phyloP scores from a whole-genome alignment of 441 rosid species.

The Gossypium lobatum region DNA sequence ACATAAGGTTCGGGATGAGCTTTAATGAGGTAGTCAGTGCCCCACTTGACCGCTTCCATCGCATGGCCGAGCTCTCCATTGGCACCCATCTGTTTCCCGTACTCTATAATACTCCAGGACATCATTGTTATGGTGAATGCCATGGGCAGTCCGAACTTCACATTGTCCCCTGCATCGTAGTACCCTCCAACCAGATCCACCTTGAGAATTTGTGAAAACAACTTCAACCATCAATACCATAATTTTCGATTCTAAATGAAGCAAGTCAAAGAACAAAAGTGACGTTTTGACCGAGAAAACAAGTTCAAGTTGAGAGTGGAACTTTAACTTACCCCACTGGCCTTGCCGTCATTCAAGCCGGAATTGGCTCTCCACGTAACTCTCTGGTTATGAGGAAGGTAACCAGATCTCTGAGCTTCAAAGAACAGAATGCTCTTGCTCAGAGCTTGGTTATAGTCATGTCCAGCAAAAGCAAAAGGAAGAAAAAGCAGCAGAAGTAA shows the following conservation, averaged over 20 bases:
- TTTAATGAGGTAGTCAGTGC: constrained; percentile 40
- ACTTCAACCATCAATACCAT: background rate
- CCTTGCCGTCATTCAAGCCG: constrained; percentile 83
- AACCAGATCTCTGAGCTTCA: constrained; percentile 97
- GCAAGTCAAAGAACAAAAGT: too few relatives aligned
- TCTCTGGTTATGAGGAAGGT: constrained; percentile 78
- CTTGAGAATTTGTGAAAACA: constrained; percentile 9
- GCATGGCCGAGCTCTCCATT: constrained; percentile 35
- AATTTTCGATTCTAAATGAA: background rate
- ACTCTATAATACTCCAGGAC: constrained; percentile 43
- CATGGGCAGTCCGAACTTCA: constrained; percentile 45
- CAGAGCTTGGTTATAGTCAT: constrained; percentile 86
- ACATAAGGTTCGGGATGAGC: constrained; percentile 37
- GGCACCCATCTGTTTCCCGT: constrained; percentile 25
- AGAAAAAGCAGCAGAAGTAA: constrained; percentile 44
- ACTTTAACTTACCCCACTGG: constrained; percentile 68
- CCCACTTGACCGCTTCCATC: constrained; percentile 39
- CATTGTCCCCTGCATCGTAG: constrained; percentile 44
- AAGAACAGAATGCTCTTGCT: constrained; percentile 89
- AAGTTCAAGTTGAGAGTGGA: background rate
- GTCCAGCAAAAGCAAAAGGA: constrained; percentile 61
- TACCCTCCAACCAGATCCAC: constrained; percentile 47
- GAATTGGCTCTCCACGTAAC: constrained; percentile 90
- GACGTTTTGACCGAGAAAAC: background rate
- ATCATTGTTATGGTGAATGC: constrained; percentile 45